Conservation (phyloP, 805 yeast genomes). For the Saccharomycopsis amapae region DNA sequence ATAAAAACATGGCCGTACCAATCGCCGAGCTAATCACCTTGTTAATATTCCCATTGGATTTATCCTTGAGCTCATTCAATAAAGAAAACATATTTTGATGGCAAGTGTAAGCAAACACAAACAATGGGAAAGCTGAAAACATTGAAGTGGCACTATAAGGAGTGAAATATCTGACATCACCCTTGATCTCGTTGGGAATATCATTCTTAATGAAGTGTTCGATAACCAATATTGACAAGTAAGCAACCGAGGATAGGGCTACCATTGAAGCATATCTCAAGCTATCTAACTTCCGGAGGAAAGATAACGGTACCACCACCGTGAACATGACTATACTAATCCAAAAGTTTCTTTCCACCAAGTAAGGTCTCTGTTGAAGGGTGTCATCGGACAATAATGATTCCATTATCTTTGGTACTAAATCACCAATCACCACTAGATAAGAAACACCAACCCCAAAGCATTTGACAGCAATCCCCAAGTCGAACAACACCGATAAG, state of each 20-base stretch:
- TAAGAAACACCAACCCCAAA: conserved; percentile 66
- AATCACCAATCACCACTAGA: conserved; percentile 62
- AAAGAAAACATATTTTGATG: conserved; percentile 93
- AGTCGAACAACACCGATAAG: conserved; percentile 52
- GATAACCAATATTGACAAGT: conserved; percentile 65
- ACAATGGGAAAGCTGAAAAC: conserved; percentile 79
- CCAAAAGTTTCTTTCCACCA: conserved; percentile 49
- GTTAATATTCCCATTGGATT: conserved; percentile 40
- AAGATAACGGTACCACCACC: conserved; percentile 49
- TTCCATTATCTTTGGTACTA: conserved; percentile 53
- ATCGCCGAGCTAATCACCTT: conserved; percentile 48
- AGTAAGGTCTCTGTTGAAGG: conserved; percentile 22
- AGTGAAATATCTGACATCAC: conserved; percentile 40
- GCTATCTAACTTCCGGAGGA: conserved; percentile 69
- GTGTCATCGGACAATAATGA: conserved; percentile 24
- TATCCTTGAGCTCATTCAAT: conserved; percentile 67
- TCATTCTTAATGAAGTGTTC: conserved; percentile 60
- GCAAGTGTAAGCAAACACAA: conserved; percentile 91
- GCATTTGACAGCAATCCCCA: conserved; percentile 65
- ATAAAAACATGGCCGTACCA: conserved; percentile 51
- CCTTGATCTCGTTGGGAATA: conserved; percentile 39
- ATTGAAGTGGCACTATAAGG: conserved; percentile 42
- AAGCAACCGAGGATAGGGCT: conserved; percentile 75
- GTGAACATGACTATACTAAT: conserved; percentile 48
- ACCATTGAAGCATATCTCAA: conserved; percentile 78